Evolutionary conservation across 345 rosid genomes (phyloP).

Genomic region (Boechera stricta): DNA sequence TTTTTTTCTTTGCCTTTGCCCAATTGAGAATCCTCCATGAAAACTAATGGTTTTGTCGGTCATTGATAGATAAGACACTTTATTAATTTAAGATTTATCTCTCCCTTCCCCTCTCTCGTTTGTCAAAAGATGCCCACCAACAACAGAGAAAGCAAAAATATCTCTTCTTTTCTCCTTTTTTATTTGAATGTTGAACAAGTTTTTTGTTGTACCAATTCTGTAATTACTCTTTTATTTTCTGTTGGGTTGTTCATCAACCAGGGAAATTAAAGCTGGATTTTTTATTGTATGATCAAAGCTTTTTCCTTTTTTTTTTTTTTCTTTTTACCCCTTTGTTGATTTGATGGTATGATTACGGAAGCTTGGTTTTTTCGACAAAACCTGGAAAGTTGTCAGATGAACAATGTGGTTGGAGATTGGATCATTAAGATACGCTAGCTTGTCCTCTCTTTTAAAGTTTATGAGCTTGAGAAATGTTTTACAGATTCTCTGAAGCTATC

Average conservation of each 20-base stretch:
- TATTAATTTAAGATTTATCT: not conserved
- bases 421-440: conserved; percentile 20
- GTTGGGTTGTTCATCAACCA: conserved; percentile 41
- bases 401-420: conserved; percentile 43
- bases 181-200: conserved; percentile 40
- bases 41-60: conserved; percentile 45
- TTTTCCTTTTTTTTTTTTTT: conserved; percentile 6
- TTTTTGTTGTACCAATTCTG: conserved; percentile 20
- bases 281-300: conserved; percentile 31
- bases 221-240: not conserved
- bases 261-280: conserved; percentile 20
- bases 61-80: conserved; percentile 21
- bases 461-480: conserved; percentile 3
- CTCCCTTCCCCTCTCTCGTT: conserved; percentile 4
- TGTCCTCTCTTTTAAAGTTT: conserved; percentile 15
- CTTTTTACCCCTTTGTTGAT: not conserved
- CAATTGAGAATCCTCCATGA: conserved; percentile 44
- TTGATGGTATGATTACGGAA: conserved; percentile 34
- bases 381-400: conserved; percentile 46
- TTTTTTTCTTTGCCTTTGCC: conserved; percentile 16
- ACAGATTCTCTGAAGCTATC: conserved; percentile 20
- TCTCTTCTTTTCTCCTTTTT: conserved; percentile 9
- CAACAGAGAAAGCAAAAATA: not conserved
- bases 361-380: conserved; percentile 24
- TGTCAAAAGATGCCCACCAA: conserved; percentile 51